These are phyloP conservation scores for Talaromyces thailandensis DNA, from an alignment of 495 filamentous ascomycete genomes.

Conservation along the genomic window DNA sequence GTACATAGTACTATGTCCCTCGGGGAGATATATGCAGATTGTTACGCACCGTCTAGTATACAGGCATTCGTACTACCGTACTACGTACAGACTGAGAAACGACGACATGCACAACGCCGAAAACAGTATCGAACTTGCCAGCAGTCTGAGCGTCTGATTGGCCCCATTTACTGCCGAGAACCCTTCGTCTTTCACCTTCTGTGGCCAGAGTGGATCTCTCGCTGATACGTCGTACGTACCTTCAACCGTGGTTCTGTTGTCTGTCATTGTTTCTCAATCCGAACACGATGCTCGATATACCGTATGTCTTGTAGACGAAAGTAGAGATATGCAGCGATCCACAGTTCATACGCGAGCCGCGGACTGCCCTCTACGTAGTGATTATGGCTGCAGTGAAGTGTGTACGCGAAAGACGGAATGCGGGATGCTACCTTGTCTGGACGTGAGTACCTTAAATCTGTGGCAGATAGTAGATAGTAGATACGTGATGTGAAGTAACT, in stretches of 20 bases:
- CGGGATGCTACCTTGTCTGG: not conserved
- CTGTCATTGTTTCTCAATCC: not conserved
- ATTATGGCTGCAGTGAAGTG: not conserved
- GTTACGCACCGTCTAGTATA: not conserved
- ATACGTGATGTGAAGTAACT: too few species aligned
- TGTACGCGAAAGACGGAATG: not conserved
- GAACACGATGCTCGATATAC: too few species aligned
- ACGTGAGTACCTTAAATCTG: not conserved
- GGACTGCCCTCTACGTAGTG: not conserved
- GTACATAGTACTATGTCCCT: not conserved
- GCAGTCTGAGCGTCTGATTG: not conserved
- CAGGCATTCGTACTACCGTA: not conserved
- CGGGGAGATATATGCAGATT: not conserved
- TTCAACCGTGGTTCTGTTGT: not conserved
- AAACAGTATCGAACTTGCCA: not conserved
- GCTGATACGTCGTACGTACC: not conserved
- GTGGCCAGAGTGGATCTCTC: not conserved
- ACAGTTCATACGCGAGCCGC: not conserved
- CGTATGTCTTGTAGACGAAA: too few species aligned
- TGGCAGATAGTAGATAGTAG: too few species aligned
- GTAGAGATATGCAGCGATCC: too few species aligned
- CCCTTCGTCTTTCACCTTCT: not conserved
- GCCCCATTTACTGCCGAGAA: not conserved
- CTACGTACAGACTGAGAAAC: not conserved
- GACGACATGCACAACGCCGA: not conserved